Base-by-base conservation (phyloP, 2,329 filamentous ascomycete genomes). In the Aspergillus pseudonomiae region DNA sequence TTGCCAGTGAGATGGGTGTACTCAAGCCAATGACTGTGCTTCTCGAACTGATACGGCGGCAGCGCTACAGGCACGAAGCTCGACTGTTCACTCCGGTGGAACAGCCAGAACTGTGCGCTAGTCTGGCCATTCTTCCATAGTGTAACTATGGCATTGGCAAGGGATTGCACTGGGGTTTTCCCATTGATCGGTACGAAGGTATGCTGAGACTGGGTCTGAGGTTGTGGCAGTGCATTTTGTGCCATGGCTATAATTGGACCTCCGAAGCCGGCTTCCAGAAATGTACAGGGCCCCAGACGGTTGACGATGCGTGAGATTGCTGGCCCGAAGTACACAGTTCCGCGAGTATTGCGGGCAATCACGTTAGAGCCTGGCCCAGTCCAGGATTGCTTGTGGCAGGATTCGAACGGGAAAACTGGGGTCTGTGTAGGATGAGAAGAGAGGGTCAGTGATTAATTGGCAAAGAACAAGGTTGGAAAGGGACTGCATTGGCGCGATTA, bases 281-380 rank as follows among this genome's bases (percentile, higher is more conserved):
- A 32, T 32, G 30, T 32, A 32, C 30, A 32, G 30, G 30, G 30
- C 30, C 30, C 30, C 30, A 32, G 30, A 32, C 30, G 30, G 64
- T 7, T 68, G 55, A n/a, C 71, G 55, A 0, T 67, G 1, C 80
- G 66, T 43, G 74, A 12, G 12, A 67, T 34, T 1, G 64, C 83
- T 4, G 82, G 72, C 4, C 73, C 36, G 68, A 85, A 85, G 67
- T 74, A 82, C 0, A 85, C 83, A 0, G 83, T 79, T 0, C 74
- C 50, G 0, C 81, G 66, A 62, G 79, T 77, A 59, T 84, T 81
- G 0, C 75, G 59, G 0, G 74, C 65, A 1, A 81, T 59, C 19
- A 58, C 32, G 6, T 26, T 28, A 12, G 62, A 57, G 3, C 41
- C 53, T n/a, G 55, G 43, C n/a, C 55, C 41, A 4, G 56, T 26